Percentiles rank a stretch among this genome's conserved stretches.
phyloP scores from a whole-genome alignment of 345 rosid species.

The Acer saccharum region DNA sequence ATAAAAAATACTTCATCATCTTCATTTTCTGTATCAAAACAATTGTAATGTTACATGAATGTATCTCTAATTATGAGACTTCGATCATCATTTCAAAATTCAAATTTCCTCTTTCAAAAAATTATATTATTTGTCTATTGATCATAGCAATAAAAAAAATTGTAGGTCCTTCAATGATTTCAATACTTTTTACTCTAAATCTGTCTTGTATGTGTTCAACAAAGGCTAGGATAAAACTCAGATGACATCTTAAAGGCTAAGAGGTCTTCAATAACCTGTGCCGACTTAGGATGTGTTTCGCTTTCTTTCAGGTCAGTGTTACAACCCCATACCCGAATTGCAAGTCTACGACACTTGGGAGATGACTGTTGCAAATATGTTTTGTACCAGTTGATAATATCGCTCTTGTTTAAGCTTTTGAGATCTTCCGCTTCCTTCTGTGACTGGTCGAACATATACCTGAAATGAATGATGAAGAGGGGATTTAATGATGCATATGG shows the following conservation, averaged over 20 bases:
- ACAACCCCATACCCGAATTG: slow-evolving; percentile 93
- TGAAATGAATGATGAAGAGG: slow-evolving; percentile 23
- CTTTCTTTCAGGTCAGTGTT: slow-evolving; percentile 52
- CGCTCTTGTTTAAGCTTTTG: slow-evolving; percentile 55
- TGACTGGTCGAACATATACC: slow-evolving; percentile 83
- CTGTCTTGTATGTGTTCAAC: slow-evolving; percentile 32
- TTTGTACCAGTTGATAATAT: slow-evolving; percentile 66
- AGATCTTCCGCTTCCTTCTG: slow-evolving; percentile 78
- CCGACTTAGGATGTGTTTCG: slow-evolving; percentile 32
- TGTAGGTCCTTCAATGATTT: not conserved
- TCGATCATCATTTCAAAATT: not conserved
- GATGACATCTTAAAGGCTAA: slow-evolving; percentile 59
- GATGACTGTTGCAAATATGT: slow-evolving; percentile 69
- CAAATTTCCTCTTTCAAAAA: not conserved
- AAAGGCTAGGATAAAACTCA: slow-evolving; percentile 70
- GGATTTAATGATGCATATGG: not conserved
- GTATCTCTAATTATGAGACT: not conserved
- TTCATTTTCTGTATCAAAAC: not conserved
- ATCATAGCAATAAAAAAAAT: not conserved
- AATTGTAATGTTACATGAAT: not conserved
- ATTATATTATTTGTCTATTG: not conserved
- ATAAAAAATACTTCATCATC: no score
- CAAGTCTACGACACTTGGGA: slow-evolving; percentile 74
- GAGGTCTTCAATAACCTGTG: slow-evolving; percentile 50
- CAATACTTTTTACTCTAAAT: not conserved